A percentile compares a stretch with the other conserved stretches of the same genome.
These are phyloP conservation scores for Blastobotrys parvus DNA, from an alignment of 805 yeast species.

Conservation along the genomic window DNA sequence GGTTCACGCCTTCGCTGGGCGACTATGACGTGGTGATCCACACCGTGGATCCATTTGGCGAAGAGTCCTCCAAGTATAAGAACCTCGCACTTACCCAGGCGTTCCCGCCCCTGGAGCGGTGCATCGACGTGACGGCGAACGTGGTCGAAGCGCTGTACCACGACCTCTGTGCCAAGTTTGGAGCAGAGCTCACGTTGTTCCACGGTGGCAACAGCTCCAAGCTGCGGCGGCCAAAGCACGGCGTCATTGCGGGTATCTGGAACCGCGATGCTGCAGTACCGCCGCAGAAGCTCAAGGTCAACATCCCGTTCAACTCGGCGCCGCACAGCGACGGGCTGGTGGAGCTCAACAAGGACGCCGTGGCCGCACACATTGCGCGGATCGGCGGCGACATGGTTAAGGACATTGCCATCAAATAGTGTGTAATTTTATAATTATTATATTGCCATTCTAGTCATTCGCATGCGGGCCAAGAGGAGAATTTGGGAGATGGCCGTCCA, in stretches of 20 bases:
- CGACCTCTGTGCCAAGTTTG: slow-evolving; percentile 56
- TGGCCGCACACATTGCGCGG: slow-evolving; percentile 56
- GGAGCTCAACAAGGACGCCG: slow-evolving; percentile 59
- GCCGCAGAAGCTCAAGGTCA: slow-evolving; percentile 68
- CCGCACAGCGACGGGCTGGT: slow-evolving; percentile 50
- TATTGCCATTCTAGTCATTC: not conserved
- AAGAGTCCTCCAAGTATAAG: slow-evolving; percentile 38
- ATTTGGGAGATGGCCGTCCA: not conserved
- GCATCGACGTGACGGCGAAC: slow-evolving; percentile 43
- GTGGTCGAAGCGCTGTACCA: slow-evolving; percentile 50
- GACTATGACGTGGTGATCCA: slow-evolving; percentile 79
- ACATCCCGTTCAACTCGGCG: slow-evolving; percentile 61
- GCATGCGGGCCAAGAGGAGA: not conserved
- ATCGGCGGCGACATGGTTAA: slow-evolving; percentile 32
- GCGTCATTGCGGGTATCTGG: slow-evolving; percentile 73
- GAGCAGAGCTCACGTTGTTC: slow-evolving; percentile 64
- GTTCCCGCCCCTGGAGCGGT: slow-evolving; percentile 26
- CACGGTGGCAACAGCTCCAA: slow-evolving; percentile 13
- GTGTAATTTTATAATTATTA: not conserved
- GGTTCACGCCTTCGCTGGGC: slow-evolving; percentile 73
- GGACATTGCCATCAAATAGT: slow-evolving; percentile 4
- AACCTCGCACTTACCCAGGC: slow-evolving; percentile 37
- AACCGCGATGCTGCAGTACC: slow-evolving; percentile 55
- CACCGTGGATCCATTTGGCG: slow-evolving; percentile 9
- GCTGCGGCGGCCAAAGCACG: slow-evolving; percentile 30